Base-by-base conservation (phyloP, 495 filamentous ascomycete species). In the Penicillium fimorum region DNA sequence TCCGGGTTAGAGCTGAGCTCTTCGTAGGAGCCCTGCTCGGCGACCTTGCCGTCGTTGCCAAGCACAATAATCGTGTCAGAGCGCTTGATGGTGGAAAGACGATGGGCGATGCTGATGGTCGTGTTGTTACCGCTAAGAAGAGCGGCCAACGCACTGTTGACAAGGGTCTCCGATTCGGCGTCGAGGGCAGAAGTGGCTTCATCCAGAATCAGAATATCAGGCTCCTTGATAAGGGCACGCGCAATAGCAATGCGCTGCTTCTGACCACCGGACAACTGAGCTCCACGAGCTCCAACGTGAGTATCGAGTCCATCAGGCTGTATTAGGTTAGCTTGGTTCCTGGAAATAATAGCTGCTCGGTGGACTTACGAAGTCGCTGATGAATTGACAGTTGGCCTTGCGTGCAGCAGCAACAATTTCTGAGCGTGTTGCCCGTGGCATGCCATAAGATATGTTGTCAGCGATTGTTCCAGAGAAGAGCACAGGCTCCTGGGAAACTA, bases 161-260 rank as follows among this genome's bases (percentile, higher is more conserved):
- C 94, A 2, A 96, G 80, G 1, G 94, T 97, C 72, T 99, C 94
- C 3, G 88, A 92, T 69, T 99, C 95, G n/a, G 94, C 95, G 67
- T 98, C 94, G 12, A 98, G 84, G 4, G 94, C 94, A 38, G 87
- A 91, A 6, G 90, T 95, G 15, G 90, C 91, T 80, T 98, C 94
- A 68, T 98, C 94, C 2, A 98, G 82, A 57, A 98, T 93, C 52
- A 98, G 70, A 65, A 98, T 97, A 70, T 98, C 95, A 0, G 94
- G 94, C 49, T 96, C 84, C 74, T 97, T 97, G 63, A 98, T 87
- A 20, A 98, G 79, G 9, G 94, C 94, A 47, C 94, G 82, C 0
- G 94, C 94, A 71, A 98, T 97, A 24, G 94, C 95, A 64, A 99
- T 97, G 54, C 94, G 88, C 68, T 97, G 95, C 72, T 97, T 97